Conservation (phyloP, 139 green algal species). For the Picochlorum sp. region DNA sequence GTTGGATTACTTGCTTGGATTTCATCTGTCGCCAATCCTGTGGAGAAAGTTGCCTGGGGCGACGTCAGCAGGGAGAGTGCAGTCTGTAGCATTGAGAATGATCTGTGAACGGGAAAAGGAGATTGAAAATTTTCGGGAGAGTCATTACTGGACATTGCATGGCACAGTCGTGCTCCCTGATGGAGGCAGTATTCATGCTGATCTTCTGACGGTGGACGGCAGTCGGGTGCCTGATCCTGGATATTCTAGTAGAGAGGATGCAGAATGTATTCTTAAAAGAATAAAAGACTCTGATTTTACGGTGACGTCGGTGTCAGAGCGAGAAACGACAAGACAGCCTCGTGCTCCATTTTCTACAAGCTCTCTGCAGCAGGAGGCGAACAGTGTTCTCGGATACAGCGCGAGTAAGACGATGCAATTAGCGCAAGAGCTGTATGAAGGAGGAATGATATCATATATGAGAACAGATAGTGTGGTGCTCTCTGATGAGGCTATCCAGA, state of each 20-base stretch:
- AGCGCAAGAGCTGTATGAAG: conserved; percentile 87
- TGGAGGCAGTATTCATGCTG: neutral
- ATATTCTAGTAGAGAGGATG: conserved; percentile 24
- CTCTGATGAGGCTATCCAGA: conserved; percentile 28
- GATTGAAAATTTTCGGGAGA: conserved; percentile 49
- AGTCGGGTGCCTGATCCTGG: conserved; percentile 30
- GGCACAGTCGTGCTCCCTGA: conserved; percentile 12
- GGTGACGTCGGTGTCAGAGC: conserved; percentile 20
- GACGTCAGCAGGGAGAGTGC: conserved; percentile 61
- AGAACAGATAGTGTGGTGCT: conserved; percentile 78
- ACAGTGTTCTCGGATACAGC: conserved; percentile 53
- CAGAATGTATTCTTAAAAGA: conserved; percentile 26
- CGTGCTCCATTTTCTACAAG: conserved; percentile 76
- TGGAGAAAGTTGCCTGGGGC: conserved; percentile 81
- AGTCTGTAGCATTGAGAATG: conserved; percentile 82
- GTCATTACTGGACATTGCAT: conserved; percentile 59
- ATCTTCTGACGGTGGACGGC: conserved; percentile 34
- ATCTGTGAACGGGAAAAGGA: conserved; percentile 72
- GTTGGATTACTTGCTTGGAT: conserved; percentile 93
- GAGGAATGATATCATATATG: conserved; percentile 91
- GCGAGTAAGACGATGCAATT: conserved; percentile 66
- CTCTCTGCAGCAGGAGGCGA: conserved; percentile 82
- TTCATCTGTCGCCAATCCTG: conserved; percentile 77
- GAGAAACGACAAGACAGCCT: conserved; percentile 41
- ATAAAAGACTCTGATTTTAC: conserved; percentile 15